Base-by-base conservation (phyloP, 306 rosid species). In the Fragaria vesca region DNA sequence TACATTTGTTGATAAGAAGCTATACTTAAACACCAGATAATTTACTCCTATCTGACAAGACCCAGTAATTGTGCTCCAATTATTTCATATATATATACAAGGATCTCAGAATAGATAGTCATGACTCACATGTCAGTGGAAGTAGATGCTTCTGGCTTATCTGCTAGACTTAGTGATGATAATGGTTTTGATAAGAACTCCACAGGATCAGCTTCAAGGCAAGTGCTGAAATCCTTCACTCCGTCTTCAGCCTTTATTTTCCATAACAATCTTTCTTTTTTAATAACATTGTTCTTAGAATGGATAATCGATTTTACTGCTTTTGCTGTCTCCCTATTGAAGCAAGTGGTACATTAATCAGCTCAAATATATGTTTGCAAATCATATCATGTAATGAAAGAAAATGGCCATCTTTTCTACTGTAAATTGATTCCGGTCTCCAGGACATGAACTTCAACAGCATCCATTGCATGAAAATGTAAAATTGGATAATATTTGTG, bases 131-230 rank as follows among this genome's bases (percentile, higher is more conserved):
- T 26, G 66, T 12, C 18, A 60, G 18, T 21, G 18, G 36, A 60
- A 12, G 5, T 60, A 24, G 34, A 60, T 60, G 66, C 36, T 60
- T 4, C 66, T 1, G 18, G 66, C 66, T 61, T 58, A 47, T 54
- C 77, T 21, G 72, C 34, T 43, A 82, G 55, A 34, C 69, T 69
- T 0, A 69, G 80, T 46, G 80, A 72, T 72, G 75, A 65, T 11
- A 82, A 52, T 13, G 60, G 61, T 18, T 60, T 73, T 1, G 77
- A 79, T 58, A 85, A 24, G 20, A 46, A 76, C 67, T 48, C 30
- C 47, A 30, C 42, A 55, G 21, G 12, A 66, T 66, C 21, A n/a
- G 62, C 76, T 75, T 75, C 61, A 1, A 10, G 34, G 73, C 12
- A 54, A n/a, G 30, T 34, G 21, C 76, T 71, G 15, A 45, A 42